Evolutionary conservation across 352 stramenopile genomes (phyloP).

Genomic region (Pythium rishiriense): DNA sequence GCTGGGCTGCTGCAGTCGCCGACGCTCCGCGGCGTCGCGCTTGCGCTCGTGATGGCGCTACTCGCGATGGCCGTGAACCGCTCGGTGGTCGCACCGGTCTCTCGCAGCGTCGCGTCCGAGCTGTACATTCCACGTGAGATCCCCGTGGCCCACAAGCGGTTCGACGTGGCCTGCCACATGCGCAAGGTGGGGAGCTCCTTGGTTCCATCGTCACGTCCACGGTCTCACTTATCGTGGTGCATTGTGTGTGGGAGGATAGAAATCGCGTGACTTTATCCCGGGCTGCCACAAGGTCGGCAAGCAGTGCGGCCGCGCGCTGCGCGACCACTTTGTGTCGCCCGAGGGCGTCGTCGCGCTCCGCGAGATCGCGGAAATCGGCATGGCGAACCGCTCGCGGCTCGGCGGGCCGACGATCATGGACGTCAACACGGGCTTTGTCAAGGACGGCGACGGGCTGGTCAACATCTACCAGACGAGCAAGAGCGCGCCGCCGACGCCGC

Average conservation of each 20-base stretch:
- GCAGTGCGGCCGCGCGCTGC: constrained; percentile 68
- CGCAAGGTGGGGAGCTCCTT: constrained; percentile 36
- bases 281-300: constrained; percentile 66
- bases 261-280: constrained; percentile 47
- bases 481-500: constrained; percentile 40
- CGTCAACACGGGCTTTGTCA: constrained; percentile 89
- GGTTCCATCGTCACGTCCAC: not conserved
- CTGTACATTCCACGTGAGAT: constrained; percentile 24
- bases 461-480: constrained; percentile 84
- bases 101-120: not conserved
- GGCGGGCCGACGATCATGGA: constrained; percentile 93
- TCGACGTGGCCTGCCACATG: constrained; percentile 52
- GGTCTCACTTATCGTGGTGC: not conserved
- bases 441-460: constrained; percentile 81
- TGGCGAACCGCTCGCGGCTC: constrained; percentile 66
- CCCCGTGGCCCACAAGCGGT: constrained; percentile 39
- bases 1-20: constrained; percentile 13
- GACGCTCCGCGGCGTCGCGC: constrained; percentile 6
- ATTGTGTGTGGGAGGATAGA: constrained; percentile 20
- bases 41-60: constrained; percentile 11
- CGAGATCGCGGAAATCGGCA: constrained; percentile 82
- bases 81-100: constrained; percentile 9
- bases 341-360: constrained; percentile 71
- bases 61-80: constrained; percentile 17
- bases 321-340: constrained; percentile 72